Conservation (phyloP, 441 rosid species). For the Raphanus hybrid region DNA sequence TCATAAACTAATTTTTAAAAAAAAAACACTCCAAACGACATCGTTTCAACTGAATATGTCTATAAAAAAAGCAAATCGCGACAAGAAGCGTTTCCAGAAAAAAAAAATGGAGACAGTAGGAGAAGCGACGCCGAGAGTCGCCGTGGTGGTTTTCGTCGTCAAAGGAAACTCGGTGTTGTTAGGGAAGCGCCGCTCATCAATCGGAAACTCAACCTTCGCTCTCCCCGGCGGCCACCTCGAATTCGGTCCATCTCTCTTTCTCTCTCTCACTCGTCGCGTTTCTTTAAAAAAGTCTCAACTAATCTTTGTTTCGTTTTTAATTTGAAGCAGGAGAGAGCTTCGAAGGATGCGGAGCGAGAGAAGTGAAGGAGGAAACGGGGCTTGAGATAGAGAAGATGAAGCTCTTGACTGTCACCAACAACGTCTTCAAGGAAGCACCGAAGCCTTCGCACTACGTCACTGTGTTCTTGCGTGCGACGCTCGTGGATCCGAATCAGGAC, state of each 20-base stretch:
- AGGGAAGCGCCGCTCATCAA: constrained; percentile 57
- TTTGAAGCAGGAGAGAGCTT: constrained; percentile 73
- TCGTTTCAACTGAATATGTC: too few species aligned
- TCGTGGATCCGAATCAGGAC: constrained; percentile 53
- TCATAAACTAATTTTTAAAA: too few species aligned
- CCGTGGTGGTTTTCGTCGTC: constrained; percentile 67
- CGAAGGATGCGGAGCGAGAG: constrained; percentile 79
- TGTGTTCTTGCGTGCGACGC: neutral
- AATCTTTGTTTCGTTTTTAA: neutral
- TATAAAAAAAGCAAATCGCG: neutral
- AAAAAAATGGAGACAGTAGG: constrained; percentile 24
- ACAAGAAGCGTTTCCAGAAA: neutral
- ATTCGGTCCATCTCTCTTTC: constrained; percentile 53
- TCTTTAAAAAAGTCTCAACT: neutral
- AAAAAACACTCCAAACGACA: too few species aligned
- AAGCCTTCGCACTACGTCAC: neutral
- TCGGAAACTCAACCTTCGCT: constrained; percentile 74
- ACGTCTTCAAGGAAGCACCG: constrained; percentile 47
- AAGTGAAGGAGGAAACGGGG: constrained; percentile 83
- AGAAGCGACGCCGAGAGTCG: constrained; percentile 60
- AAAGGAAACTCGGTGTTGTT: constrained; percentile 62
- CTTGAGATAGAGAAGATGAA: constrained; percentile 54
- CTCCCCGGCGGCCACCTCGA: constrained; percentile 96
- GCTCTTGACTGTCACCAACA: constrained; percentile 71
- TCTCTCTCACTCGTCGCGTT: constrained; percentile 20